Percentiles rank a stretch among this genome's conserved stretches.
Conservation (phyloP, 352 stramenopile species). For the Phytophthora tubulina region DNA sequence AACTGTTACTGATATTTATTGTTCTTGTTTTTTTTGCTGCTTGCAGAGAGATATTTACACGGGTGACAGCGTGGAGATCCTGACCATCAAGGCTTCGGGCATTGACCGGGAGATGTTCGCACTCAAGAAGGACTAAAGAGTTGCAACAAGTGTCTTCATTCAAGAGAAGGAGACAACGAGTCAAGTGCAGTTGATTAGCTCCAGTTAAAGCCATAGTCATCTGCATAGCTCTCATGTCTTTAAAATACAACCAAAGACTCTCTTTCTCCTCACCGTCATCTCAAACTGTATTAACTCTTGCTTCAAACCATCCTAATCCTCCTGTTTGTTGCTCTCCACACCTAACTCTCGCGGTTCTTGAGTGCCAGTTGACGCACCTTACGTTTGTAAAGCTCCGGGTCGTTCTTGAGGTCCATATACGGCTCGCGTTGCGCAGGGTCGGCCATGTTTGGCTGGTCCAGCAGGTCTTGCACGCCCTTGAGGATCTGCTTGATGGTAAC, state of each 20-base stretch:
- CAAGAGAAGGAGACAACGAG: conserved; percentile 9
- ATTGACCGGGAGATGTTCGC: conserved; percentile 93
- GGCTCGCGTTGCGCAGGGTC: conserved; percentile 89
- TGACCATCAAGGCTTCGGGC: conserved; percentile 95
- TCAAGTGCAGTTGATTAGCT: not conserved
- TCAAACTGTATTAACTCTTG: conserved; percentile 21
- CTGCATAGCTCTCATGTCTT: conserved; percentile 10
- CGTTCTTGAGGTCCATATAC: conserved; percentile 91
- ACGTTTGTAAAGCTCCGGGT: conserved; percentile 90
- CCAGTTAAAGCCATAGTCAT: conserved; percentile 4
- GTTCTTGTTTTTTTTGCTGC: conserved; percentile 3
- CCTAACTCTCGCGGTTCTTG: conserved; percentile 87
- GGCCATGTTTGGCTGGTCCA: conserved; percentile 90
- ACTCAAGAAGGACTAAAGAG: conserved; percentile 96
- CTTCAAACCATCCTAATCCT: not conserved
- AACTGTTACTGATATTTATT: conserved; percentile 16
- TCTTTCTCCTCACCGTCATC: conserved; percentile 11
- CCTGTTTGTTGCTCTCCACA: too few relatives aligned
- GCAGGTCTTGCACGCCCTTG: conserved; percentile 95
- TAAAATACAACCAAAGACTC: conserved; percentile 15
- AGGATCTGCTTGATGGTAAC: conserved; percentile 99
- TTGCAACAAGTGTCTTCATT: conserved; percentile 4
- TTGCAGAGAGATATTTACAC: conserved; percentile 98
- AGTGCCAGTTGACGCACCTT: conserved; percentile 86
- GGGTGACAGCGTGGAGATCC: conserved; percentile 98